phyloP scores from a whole-genome alignment of 139 green algal genomes.

The Chlamydomonas sp. region DNA sequence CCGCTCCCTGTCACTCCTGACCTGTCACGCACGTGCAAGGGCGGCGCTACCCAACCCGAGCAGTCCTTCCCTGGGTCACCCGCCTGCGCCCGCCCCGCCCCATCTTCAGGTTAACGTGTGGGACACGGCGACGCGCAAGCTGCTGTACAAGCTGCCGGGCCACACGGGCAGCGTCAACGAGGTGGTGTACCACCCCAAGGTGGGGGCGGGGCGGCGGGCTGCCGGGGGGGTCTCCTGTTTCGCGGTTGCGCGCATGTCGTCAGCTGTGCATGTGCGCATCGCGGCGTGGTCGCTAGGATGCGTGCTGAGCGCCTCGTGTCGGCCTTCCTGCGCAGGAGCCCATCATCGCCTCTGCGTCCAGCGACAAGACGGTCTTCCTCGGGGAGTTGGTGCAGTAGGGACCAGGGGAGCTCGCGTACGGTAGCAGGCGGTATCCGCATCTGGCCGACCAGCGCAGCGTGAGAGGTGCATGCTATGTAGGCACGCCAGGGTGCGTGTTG shows the following conservation, averaged over 20 bases:
- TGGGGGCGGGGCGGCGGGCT: conserved; percentile 38
- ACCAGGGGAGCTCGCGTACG: too few relatives aligned
- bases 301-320: not conserved
- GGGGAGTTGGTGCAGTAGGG: conserved; percentile 77
- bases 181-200: conserved; percentile 93
- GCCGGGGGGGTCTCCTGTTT: not conserved
- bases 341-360: conserved; percentile 80
- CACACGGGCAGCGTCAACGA: conserved; percentile 95
- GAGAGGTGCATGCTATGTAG: too few relatives aligned
- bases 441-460: too few relatives aligned
- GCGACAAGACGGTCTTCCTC: conserved; percentile 88
- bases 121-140: conserved; percentile 61
- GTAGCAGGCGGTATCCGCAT: too few relatives aligned
- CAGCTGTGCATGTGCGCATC: too few relatives aligned
- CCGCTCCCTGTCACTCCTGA: too few relatives aligned
- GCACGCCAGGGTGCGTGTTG: too few relatives aligned
- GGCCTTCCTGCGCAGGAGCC: conserved; percentile 54
- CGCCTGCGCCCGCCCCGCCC: not conserved
- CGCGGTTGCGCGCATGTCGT: too few relatives aligned
- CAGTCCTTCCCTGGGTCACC: too few relatives aligned
- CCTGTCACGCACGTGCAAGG: too few relatives aligned
- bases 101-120: conserved; percentile 67
- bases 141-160: conserved; percentile 93
- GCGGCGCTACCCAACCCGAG: too few relatives aligned
- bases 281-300: not conserved